Conservation (phyloP, 139 green algal genomes). For the Axilococcus clingmanii region DNA sequence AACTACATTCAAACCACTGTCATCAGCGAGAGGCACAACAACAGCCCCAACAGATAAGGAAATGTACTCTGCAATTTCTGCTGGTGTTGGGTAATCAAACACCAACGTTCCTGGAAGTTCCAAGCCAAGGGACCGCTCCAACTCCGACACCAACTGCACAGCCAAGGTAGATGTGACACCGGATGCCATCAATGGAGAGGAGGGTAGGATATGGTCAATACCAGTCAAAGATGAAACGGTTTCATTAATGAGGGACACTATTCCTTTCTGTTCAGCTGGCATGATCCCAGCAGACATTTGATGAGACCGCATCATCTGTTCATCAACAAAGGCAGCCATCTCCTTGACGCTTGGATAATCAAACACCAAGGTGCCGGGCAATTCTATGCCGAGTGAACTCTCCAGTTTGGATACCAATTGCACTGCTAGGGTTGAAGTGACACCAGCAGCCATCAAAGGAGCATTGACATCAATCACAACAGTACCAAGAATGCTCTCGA, state of each 20-base stretch:
- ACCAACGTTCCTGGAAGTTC: conserved; percentile 35
- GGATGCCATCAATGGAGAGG: conserved; percentile 17
- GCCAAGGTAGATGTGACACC: conserved; percentile 35
- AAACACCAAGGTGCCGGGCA: conserved; percentile 57
- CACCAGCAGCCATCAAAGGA: conserved; percentile 48
- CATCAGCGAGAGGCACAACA: background rate
- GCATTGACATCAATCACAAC: background rate
- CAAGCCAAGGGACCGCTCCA: conserved; percentile 24
- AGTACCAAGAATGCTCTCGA: background rate
- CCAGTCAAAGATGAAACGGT: background rate
- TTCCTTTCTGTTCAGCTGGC: background rate
- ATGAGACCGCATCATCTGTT: background rate
- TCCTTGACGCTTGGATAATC: conserved; percentile 33
- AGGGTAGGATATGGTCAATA: too few relatives aligned
- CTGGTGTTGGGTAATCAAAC: conserved; percentile 40
- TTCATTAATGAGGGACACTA: background rate
- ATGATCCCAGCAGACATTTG: background rate
- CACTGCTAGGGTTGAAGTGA: conserved; percentile 38
- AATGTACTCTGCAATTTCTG: conserved; percentile 20
- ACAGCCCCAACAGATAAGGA: background rate
- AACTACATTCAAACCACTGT: background rate
- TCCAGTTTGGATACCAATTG: conserved; percentile 21
- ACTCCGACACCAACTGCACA: conserved; percentile 31
- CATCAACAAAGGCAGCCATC: conserved; percentile 7
- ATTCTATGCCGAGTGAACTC: conserved; percentile 17